Conservation (phyloP, 805 yeast genomes). For the Sugiyamaella mastotermitis region DNA sequence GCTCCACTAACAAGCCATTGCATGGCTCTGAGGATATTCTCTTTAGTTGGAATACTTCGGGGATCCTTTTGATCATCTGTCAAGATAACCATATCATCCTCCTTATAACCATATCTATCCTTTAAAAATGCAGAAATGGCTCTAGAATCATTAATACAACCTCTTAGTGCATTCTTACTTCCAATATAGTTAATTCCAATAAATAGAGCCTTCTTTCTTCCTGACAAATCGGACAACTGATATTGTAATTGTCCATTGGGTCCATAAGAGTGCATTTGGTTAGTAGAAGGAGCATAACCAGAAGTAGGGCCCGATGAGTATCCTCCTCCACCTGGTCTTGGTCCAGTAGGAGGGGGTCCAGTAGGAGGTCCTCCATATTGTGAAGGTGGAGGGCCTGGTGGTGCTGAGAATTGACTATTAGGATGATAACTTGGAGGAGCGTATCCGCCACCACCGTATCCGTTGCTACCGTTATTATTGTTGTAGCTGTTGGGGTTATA, state of each 20-base stretch:
- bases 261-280: slow-evolving; percentile 29
- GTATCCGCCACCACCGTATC: slow-evolving; percentile 11
- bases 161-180: slow-evolving; percentile 52
- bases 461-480: slow-evolving; percentile 6
- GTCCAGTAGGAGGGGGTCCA: slow-evolving; percentile 24
- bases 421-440: slow-evolving; percentile 18
- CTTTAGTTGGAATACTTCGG: slow-evolving; percentile 51
- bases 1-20: slow-evolving; percentile 75
- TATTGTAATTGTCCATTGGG: slow-evolving; percentile 30
- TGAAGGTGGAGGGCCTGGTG: slow-evolving; percentile 29
- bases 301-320: slow-evolving; percentile 9
- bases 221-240: slow-evolving; percentile 66
- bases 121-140: slow-evolving; percentile 38
- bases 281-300: slow-evolving; percentile 21
- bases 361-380: slow-evolving; percentile 20
- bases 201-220: slow-evolving; percentile 66
- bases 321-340: slow-evolving; percentile 9
- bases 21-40: slow-evolving; percentile 72
- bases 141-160: slow-evolving; percentile 72
- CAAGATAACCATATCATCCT: slow-evolving; percentile 35
- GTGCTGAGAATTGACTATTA: slow-evolving; percentile 18
- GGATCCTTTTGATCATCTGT: slow-evolving; percentile 34
- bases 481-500: slow-evolving; percentile 18
- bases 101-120: slow-evolving; percentile 33
- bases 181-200: slow-evolving; percentile 79